Percentiles rank a stretch among this genome's conserved stretches.
Evolutionary conservation across 1,284 basidiomycete genomes (phyloP).

Genomic region (Cutaneotrichosporon mucoides): DNA sequence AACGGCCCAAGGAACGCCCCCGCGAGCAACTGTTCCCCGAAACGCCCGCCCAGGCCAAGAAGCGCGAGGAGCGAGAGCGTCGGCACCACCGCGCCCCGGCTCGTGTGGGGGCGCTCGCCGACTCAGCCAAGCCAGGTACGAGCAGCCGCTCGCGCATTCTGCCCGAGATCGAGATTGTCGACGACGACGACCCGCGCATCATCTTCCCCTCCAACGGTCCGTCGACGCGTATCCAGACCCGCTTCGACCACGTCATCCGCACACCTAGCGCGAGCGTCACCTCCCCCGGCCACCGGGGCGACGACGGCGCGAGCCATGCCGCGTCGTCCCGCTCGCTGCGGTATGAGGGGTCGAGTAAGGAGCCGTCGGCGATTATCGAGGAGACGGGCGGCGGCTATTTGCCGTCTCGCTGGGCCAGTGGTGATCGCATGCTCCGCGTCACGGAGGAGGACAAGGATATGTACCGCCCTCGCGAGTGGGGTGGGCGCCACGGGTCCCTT

Average conservation of each 20-base stretch:
- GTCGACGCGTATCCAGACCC: slow-evolving; percentile 32
- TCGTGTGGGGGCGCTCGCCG: too few species aligned
- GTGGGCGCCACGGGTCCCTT: slow-evolving; percentile 37
- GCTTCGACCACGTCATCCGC: slow-evolving; percentile 29
- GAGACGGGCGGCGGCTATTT: slow-evolving; percentile 44
- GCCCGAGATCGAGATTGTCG: slow-evolving; percentile 47
- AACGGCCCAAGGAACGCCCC: slow-evolving; percentile 33
- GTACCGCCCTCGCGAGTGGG: slow-evolving; percentile 49
- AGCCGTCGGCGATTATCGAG: slow-evolving; percentile 34
- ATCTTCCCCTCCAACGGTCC: slow-evolving; percentile 34
- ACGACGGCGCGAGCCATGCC: neutral
- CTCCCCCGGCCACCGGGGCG: neutral
- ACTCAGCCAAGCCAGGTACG: neutral
- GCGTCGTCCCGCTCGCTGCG: neutral
- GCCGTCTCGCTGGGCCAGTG: slow-evolving; percentile 45
- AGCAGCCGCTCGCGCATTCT: slow-evolving; percentile 28
- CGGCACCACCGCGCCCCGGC: slow-evolving; percentile 10
- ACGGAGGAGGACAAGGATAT: slow-evolving; percentile 44
- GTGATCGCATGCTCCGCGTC: slow-evolving; percentile 38
- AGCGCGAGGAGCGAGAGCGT: slow-evolving; percentile 41
- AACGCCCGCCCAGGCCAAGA: slow-evolving; percentile 44
- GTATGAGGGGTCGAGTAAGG: slow-evolving; percentile 10
- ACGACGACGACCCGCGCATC: slow-evolving; percentile 45
- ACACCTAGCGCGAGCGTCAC: neutral
- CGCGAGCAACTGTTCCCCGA: slow-evolving; percentile 43